Evolutionary conservation across 805 yeast genomes (phyloP).

Genomic region (Saturnispora galanensis): DNA sequence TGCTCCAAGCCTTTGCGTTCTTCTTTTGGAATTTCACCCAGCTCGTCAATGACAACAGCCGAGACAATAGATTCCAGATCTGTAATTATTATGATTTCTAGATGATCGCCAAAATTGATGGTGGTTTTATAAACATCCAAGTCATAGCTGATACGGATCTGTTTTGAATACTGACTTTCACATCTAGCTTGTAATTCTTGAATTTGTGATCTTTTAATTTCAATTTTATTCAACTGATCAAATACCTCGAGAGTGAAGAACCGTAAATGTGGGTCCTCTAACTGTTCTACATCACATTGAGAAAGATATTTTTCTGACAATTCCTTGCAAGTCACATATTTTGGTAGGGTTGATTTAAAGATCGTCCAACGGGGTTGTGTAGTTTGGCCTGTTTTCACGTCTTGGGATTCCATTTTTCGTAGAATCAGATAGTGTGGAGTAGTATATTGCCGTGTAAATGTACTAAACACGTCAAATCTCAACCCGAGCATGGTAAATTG

Average conservation of each 20-base stretch:
- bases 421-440: constrained; percentile 43
- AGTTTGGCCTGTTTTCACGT: not conserved
- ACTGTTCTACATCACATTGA: not conserved
- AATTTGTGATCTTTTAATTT: constrained; percentile 15
- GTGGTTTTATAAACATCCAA: constrained; percentile 22
- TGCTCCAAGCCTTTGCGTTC: constrained; percentile 3
- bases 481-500: constrained; percentile 33
- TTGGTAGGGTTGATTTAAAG: constrained; percentile 29
- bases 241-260: constrained; percentile 21
- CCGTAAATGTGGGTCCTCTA: constrained; percentile 11
- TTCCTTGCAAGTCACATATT: constrained; percentile 21
- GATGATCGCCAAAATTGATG: constrained; percentile 11
- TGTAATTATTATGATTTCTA: constrained; percentile 19
- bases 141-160: constrained; percentile 17
- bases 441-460: constrained; percentile 22
- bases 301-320: constrained; percentile 21
- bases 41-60: constrained; percentile 2
- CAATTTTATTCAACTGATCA: constrained; percentile 19
- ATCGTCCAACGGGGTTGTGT: constrained; percentile 19
- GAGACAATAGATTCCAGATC: constrained; percentile 12
- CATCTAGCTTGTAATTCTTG: constrained; percentile 11
- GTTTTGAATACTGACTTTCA: constrained; percentile 6
- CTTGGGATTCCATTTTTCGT: constrained; percentile 8
- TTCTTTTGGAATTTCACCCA: not conserved
- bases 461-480: constrained; percentile 37